Conservation (phyloP, 257 asterid species). For the Rauvolfia tetraphylla region DNA sequence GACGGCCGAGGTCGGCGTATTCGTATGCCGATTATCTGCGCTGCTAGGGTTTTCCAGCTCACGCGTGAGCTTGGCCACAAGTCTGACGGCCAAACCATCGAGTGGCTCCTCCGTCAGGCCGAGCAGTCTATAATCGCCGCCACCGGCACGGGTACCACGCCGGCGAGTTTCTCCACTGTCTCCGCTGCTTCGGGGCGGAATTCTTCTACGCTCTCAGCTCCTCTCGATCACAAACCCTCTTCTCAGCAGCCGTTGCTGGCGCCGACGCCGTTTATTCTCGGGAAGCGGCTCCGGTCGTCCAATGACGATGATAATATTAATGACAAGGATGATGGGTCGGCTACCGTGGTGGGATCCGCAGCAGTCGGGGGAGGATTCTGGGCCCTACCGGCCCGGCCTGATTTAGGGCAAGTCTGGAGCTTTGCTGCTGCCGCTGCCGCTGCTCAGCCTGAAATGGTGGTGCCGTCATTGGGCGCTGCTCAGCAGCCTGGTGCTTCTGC, state of each 20-base stretch:
- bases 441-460: conserved; percentile 59
- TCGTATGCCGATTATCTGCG: conserved; percentile 97
- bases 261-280: conserved; percentile 81
- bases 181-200: conserved; percentile 18
- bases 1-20: conserved; percentile 96
- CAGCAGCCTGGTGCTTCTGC: conserved; percentile 35
- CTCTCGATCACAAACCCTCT: conserved; percentile 59
- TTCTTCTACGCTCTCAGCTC: conserved; percentile 25
- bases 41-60: conserved; percentile 95
- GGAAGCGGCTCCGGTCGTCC: conserved; percentile 66
- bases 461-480: conserved; percentile 33
- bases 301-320: conserved; percentile 45
- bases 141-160: conserved; percentile 93
- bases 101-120: conserved; percentile 97
- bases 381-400: conserved; percentile 82
- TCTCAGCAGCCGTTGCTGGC: conserved; percentile 49
- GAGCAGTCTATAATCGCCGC: conserved; percentile 97
- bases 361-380: conserved; percentile 73
- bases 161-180: conserved; percentile 69
- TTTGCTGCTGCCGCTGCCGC: conserved; percentile 73
- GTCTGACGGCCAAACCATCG: conserved; percentile 96
- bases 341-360: conserved; percentile 38
- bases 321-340: conserved; percentile 52
- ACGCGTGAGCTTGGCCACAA: conserved; percentile 92
- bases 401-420: conserved; percentile 94